Evolutionary conservation across 2,329 filamentous ascomycete genomes (phyloP).

Genomic region (Microcyclospora pomicola): DNA sequence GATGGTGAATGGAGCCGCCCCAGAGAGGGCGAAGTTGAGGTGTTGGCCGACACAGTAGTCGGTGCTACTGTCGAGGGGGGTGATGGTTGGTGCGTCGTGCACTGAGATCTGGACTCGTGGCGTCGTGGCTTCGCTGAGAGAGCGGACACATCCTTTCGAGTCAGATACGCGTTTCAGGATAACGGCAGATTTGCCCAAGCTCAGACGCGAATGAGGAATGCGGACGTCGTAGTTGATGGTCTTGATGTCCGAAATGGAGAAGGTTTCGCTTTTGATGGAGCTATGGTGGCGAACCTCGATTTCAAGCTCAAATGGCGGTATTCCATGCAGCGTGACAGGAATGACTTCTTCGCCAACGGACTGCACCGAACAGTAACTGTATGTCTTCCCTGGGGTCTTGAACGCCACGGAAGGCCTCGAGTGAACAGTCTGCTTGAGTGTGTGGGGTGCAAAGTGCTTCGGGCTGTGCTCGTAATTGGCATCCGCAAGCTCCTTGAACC

Average conservation of each 20-base stretch:
- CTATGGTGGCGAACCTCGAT: slow-evolving; percentile 88
- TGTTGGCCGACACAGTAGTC: slow-evolving; percentile 96
- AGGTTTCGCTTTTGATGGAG: slow-evolving; percentile 62
- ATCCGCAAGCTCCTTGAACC: slow-evolving; percentile 70
- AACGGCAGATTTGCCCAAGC: slow-evolving; percentile 78
- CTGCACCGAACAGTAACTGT: slow-evolving; percentile 88
- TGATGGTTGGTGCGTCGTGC: slow-evolving; percentile 83
- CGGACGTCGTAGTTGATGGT: slow-evolving; percentile 62
- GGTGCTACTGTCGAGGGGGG: slow-evolving; percentile 65
- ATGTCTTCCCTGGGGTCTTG: slow-evolving; percentile 73
- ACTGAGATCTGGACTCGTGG: slow-evolving; percentile 81
- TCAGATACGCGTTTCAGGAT: slow-evolving; percentile 84
- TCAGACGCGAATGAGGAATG: slow-evolving; percentile 72
- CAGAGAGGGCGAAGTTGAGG: slow-evolving; percentile 80
- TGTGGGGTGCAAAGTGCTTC: slow-evolving; percentile 49
- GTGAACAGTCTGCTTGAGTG: slow-evolving; percentile 71
- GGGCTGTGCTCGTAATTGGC: slow-evolving; percentile 68
- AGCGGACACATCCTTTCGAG: slow-evolving; percentile 69
- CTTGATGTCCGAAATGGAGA: slow-evolving; percentile 67
- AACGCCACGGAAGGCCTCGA: slow-evolving; percentile 72
- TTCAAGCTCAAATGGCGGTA: slow-evolving; percentile 79
- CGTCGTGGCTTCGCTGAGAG: slow-evolving; percentile 43
- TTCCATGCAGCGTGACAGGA: slow-evolving; percentile 68
- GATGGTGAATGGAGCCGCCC: slow-evolving; percentile 82
- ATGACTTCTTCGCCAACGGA: slow-evolving; percentile 68